Conservation (phyloP, 164 flowering plant species). For the Magnolia changhungtana region DNA sequence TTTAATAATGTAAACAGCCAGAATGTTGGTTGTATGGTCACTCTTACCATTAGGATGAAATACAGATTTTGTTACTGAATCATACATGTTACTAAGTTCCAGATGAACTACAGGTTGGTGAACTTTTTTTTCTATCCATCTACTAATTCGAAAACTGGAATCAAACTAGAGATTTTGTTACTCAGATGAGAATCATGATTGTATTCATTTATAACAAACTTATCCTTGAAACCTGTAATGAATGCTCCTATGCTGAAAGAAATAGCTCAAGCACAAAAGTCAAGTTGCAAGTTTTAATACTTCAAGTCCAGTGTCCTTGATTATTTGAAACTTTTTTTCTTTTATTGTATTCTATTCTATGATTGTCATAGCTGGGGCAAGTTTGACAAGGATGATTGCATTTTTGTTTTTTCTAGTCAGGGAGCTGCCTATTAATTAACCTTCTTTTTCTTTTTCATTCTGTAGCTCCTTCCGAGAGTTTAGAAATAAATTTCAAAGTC, state of each 20-base stretch:
- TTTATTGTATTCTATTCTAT: background rate
- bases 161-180: background rate
- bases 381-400: background rate
- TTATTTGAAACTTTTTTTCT: no score
- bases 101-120: background rate
- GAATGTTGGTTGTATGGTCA: background rate
- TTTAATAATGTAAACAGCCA: background rate
- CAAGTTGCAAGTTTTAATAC: no score
- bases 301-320: no score
- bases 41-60: no score
- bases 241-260: background rate
- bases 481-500: slow-evolving; percentile 89
- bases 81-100: background rate
- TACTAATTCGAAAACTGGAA: no score
- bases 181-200: background rate
- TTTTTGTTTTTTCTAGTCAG: background rate
- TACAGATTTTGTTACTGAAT: background rate
- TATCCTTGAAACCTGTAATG: no score
- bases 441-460: slow-evolving; percentile 18
- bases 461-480: slow-evolving; percentile 86
- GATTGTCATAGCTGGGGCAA: background rate
- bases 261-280: background rate
- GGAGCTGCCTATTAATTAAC: background rate
- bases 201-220: no score
- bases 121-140: background rate